Conservation (phyloP, 2,329 filamentous ascomycete species). For the Xylaria multiplex region DNA sequence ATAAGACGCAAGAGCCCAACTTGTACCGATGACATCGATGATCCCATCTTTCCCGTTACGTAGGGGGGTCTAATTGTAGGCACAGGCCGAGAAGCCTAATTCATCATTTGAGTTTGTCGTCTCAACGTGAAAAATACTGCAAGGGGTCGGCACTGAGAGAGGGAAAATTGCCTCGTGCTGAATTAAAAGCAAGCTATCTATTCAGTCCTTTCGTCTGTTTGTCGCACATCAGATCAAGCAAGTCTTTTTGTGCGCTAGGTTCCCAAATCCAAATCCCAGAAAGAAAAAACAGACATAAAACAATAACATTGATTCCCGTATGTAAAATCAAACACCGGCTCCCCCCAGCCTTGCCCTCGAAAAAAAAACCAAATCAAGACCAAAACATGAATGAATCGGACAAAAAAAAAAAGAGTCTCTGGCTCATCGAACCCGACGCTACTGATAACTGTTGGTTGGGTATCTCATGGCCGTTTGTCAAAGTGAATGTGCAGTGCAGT, state of each 20-base stretch:
- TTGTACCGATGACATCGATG: too few species aligned
- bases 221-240: not conserved
- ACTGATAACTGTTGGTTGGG: slow-evolving; percentile 17
- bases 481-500: slow-evolving; percentile 15
- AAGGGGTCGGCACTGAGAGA: not conserved
- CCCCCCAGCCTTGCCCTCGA: not conserved
- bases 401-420: slow-evolving; percentile 12
- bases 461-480: slow-evolving; percentile 29
- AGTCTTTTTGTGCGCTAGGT: not conserved
- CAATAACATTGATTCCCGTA: not conserved
- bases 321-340: slow-evolving; percentile 8
- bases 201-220: not conserved
- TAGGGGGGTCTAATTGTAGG: not conserved
- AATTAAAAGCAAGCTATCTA: not conserved
- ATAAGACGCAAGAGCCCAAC: too few species aligned
- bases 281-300: not conserved
- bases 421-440: slow-evolving; percentile 20
- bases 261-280: slow-evolving; percentile 1
- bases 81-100: not conserved
- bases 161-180: not conserved
- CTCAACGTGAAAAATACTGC: not conserved
- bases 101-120: not conserved
- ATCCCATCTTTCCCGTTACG: too few species aligned
- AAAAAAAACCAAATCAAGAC: not conserved
- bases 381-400: slow-evolving; percentile 6